Conservation (phyloP, 1,284 basidiomycete genomes). For the Ceratobasidium papillatum region DNA sequence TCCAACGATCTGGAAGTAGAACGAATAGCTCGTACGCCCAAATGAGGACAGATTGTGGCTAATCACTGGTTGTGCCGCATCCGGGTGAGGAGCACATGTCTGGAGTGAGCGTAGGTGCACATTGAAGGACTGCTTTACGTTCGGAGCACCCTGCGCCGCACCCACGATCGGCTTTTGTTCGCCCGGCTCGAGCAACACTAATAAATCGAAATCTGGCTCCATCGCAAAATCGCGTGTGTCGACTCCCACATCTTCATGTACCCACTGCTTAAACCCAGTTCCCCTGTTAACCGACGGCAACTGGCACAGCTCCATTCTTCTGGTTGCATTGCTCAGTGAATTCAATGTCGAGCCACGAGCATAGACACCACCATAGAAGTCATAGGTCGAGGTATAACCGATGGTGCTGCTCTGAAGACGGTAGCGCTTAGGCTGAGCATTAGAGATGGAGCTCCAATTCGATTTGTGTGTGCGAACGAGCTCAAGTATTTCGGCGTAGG, state of each 20-base stretch:
- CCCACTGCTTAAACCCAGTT: conserved; percentile 19
- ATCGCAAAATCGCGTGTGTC: conserved; percentile 14
- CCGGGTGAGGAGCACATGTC: neutral
- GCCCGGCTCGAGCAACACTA: conserved; percentile 1
- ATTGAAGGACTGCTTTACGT: neutral
- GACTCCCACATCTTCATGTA: conserved; percentile 9
- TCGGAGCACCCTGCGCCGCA: neutral
- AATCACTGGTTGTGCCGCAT: neutral
- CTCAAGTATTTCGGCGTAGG: neutral
- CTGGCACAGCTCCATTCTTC: conserved; percentile 20
- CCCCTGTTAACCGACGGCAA: conserved; percentile 25
- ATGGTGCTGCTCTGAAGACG: neutral
- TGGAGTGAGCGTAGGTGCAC: neutral
- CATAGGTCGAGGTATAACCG: conserved; percentile 9
- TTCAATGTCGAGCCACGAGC: conserved; percentile 7
- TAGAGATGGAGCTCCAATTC: neutral
- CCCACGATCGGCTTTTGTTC: neutral
- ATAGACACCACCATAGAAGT: conserved; percentile 32
- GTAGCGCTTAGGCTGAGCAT: neutral
- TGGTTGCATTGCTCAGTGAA: neutral
- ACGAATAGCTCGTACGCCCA: neutral
- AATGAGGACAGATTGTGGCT: neutral
- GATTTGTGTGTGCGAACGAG: neutral
- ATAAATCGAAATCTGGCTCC: conserved; percentile 22
- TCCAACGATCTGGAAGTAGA: conserved; percentile 5